Conservation (phyloP, 2,329 filamentous ascomycete genomes). For the Pseudodiploospora longispora region DNA sequence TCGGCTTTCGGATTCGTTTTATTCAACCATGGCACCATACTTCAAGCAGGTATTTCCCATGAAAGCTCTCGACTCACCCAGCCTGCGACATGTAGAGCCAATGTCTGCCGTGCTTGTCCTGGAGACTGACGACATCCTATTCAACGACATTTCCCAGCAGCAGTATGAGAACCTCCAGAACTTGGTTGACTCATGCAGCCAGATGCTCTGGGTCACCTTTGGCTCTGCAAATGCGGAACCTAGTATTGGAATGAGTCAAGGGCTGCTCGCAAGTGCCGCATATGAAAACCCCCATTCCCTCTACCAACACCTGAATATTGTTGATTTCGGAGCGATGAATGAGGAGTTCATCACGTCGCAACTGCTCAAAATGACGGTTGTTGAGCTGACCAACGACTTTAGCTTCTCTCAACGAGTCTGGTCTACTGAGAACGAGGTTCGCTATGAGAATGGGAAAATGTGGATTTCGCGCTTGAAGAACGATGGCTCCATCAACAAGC, state of each 20-base stretch:
- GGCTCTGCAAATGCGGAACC: background rate
- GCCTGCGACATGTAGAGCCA: background rate
- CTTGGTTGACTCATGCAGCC: background rate
- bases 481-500: background rate
- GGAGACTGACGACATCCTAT: background rate
- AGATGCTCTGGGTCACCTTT: background rate
- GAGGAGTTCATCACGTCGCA: background rate
- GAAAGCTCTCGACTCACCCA: background rate
- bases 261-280: background rate
- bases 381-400: background rate
- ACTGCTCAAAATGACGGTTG: background rate
- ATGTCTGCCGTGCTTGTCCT: background rate
- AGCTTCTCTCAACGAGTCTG: background rate
- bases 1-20: background rate
- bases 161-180: background rate
- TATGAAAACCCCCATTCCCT: background rate
- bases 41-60: background rate
- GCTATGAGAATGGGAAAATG: background rate
- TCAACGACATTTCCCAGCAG: background rate
- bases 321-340: background rate
- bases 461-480: background rate
- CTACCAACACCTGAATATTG: background rate
- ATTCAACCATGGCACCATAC: background rate
- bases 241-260: background rate
- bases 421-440: background rate